Conservation (phyloP, 2,329 filamentous ascomycete genomes). For the Botryotinia calthae region DNA sequence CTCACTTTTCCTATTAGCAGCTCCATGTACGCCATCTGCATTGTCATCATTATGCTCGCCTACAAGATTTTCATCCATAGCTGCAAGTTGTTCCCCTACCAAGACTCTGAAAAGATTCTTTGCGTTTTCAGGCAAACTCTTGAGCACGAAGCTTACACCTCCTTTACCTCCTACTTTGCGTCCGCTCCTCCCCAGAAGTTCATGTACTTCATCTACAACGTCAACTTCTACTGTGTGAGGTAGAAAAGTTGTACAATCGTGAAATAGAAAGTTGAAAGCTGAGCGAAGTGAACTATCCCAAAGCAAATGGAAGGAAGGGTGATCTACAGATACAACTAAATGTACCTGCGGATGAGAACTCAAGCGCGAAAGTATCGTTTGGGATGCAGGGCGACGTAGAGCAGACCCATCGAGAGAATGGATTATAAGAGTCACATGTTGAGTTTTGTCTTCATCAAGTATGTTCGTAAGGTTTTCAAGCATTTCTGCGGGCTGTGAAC, state of each 20-base stretch:
- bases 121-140: conserved; percentile 88
- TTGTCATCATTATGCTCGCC: conserved; percentile 49
- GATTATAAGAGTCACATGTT: conserved; percentile 65
- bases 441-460: conserved; percentile 50
- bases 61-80: conserved; percentile 53
- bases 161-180: conserved; percentile 82
- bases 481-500: conserved; percentile 59
- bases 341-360: conserved; percentile 70
- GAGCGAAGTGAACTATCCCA: conserved; percentile 88
- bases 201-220: conserved; percentile 85
- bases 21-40: conserved; percentile 35
- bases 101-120: conserved; percentile 82
- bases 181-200: conserved; percentile 77
- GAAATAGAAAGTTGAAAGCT: conserved; percentile 82
- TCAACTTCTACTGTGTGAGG: conserved; percentile 73
- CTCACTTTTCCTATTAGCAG: conserved; percentile 33
- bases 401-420: conserved; percentile 83
- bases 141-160: conserved; percentile 86
- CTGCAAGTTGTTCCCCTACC: conserved; percentile 76
- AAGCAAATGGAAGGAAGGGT: conserved; percentile 79
- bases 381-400: conserved; percentile 67
- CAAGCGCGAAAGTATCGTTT: conserved; percentile 72
- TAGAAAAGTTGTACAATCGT: conserved; percentile 89
- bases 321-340: conserved; percentile 79
- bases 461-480: conserved; percentile 63